A percentile compares a stretch with the other conserved stretches of the same genome.
These are phyloP conservation scores for Geosmithia flava DNA, from an alignment of 2,329 filamentous ascomycete genomes.

Conservation along the genomic window DNA sequence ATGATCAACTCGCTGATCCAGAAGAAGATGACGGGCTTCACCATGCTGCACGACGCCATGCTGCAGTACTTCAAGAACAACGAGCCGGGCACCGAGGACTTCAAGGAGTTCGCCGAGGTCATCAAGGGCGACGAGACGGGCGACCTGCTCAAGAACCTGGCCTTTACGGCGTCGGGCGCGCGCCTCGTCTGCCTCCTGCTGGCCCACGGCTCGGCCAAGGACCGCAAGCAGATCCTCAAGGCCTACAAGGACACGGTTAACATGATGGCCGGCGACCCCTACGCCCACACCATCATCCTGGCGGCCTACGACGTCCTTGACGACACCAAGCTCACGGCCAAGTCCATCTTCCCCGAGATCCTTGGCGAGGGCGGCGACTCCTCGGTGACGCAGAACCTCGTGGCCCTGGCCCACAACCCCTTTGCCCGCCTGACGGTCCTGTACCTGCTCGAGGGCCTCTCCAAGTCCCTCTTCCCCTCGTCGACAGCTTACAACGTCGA, in stretches of 20 bases:
- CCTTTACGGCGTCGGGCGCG: conserved; percentile 84
- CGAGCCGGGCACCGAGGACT: conserved; percentile 65
- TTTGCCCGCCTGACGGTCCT: conserved; percentile 57
- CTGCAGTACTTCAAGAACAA: conserved; percentile 85
- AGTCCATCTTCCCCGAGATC: conserved; percentile 78
- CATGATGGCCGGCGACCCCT: conserved; percentile 66
- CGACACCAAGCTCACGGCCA: conserved; percentile 79
- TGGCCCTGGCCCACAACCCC: conserved; percentile 52
- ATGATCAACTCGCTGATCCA: conserved; percentile 89
- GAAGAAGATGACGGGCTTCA: conserved; percentile 95
- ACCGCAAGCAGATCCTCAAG: conserved; percentile 78
- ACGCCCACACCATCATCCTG: conserved; percentile 73
- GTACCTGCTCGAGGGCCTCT: conserved; percentile 66
- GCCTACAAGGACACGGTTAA: conserved; percentile 85
- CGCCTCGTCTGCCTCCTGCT: conserved; percentile 70
- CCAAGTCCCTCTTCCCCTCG: conserved; percentile 46
- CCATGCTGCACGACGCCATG: conserved; percentile 97
- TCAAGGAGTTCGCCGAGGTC: conserved; percentile 77
- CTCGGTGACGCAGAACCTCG: conserved; percentile 49
- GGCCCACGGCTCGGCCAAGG: conserved; percentile 80
- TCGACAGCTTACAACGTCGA: conserved; percentile 52
- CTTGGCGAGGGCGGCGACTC: conserved; percentile 54
- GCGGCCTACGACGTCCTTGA: conserved; percentile 85
- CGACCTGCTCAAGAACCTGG: conserved; percentile 87
- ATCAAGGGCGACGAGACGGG: conserved; percentile 86